Evolutionary conservation across 1,139 yeast species (phyloP).

Genomic region (Kurtzmaniella natalensis): DNA sequence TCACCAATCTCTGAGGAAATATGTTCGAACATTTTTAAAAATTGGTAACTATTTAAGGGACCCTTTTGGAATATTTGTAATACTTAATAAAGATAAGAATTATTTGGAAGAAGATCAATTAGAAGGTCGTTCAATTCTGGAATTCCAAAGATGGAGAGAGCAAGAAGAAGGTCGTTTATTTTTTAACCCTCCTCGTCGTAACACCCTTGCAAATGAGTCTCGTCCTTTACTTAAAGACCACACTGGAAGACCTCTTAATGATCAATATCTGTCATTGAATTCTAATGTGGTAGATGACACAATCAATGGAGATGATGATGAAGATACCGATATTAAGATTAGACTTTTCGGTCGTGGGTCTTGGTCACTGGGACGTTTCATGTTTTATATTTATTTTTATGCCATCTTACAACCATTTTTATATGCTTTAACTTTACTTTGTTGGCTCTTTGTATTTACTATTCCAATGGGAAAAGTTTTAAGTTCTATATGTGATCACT

Average conservation of each 20-base stretch:
- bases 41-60: constrained; percentile 68
- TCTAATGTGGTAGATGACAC: not conserved
- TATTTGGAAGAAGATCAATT: constrained; percentile 84
- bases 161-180: constrained; percentile 70
- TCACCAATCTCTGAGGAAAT: constrained; percentile 37
- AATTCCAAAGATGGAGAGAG: constrained; percentile 85
- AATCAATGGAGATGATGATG: constrained; percentile 21
- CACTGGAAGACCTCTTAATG: constrained; percentile 39
- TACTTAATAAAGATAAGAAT: constrained; percentile 71
- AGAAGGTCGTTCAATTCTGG: constrained; percentile 81
- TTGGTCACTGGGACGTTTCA: constrained; percentile 82
- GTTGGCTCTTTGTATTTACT: constrained; percentile 85
- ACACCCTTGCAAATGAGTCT: constrained; percentile 30
- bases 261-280: constrained; percentile 30
- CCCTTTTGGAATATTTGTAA: constrained; percentile 90
- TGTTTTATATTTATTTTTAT: constrained; percentile 75
- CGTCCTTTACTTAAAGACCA: constrained; percentile 42
- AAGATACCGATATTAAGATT: constrained; percentile 37
- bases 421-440: constrained; percentile 47
- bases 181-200: constrained; percentile 60
- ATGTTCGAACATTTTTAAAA: constrained; percentile 57
- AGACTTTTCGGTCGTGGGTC: constrained; percentile 89
- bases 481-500: constrained; percentile 57
- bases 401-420: constrained; percentile 65
- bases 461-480: constrained; percentile 89